phyloP scores from a whole-genome alignment of 805 yeast species.

The Barnettozyma siamensis region DNA sequence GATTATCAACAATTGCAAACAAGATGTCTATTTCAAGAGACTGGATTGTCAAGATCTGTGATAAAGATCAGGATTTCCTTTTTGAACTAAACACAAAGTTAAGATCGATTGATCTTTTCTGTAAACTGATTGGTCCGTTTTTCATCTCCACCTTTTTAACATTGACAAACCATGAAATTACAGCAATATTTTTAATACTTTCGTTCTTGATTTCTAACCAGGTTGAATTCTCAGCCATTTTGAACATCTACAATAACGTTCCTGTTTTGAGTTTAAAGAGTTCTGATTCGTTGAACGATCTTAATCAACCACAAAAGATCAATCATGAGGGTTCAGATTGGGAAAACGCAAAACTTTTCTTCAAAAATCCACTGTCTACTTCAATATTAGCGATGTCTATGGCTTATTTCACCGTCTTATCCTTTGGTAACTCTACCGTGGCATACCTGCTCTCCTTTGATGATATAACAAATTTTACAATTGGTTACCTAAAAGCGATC shows the following conservation, averaged over 20 bases:
- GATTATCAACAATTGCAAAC: constrained; percentile 29
- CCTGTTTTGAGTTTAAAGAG: constrained; percentile 24
- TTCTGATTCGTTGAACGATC: not conserved
- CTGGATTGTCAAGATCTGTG: constrained; percentile 34
- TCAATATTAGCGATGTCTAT: constrained; percentile 28
- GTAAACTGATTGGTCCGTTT: constrained; percentile 34
- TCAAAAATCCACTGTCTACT: constrained; percentile 23
- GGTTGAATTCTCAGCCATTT: constrained; percentile 30
- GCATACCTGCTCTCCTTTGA: constrained; percentile 27
- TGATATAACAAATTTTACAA: constrained; percentile 25
- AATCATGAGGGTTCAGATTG: constrained; percentile 9
- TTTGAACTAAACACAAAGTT: constrained; percentile 28
- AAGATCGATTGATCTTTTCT: constrained; percentile 34
- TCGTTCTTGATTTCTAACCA: constrained; percentile 26
- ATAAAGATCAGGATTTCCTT: constrained; percentile 22
- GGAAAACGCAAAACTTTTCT: constrained; percentile 18
- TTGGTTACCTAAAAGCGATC: constrained; percentile 29
- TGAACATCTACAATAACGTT: constrained; percentile 27
- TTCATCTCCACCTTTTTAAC: constrained; percentile 29
- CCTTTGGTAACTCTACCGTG: constrained; percentile 34
- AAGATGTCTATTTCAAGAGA: constrained; percentile 35
- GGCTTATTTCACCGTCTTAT: constrained; percentile 33
- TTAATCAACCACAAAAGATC: not conserved
- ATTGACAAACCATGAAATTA: constrained; percentile 14
- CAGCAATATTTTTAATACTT: constrained; percentile 25